Evolutionary conservation across 2,329 filamentous ascomycete species (phyloP).

Genomic region (Fonsecaea multimorphosa): DNA sequence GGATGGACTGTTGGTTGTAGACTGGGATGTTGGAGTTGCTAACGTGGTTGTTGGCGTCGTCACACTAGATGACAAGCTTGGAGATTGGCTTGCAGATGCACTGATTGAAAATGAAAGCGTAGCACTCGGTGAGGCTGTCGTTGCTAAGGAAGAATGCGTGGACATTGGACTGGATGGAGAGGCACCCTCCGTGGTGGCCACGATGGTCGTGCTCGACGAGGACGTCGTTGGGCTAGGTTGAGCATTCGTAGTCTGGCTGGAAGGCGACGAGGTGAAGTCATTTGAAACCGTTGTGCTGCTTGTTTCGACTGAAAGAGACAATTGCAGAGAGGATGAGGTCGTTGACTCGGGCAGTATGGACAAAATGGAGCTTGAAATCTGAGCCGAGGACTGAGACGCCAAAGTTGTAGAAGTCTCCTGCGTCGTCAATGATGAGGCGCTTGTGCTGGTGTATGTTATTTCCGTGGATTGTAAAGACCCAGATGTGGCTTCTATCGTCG

Average conservation of each 20-base stretch:
- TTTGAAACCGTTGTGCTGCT: not conserved
- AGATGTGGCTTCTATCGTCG: not conserved
- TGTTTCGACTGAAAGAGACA: not conserved
- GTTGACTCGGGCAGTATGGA: not conserved
- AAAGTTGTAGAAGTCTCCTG: not conserved
- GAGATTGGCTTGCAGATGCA: not conserved
- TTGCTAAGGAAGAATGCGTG: not conserved
- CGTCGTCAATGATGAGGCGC: not conserved
- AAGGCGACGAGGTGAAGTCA: not conserved
- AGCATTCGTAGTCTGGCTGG: not conserved
- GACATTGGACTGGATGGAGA: not conserved
- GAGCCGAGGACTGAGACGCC: not conserved
- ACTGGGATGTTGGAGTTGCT: not conserved
- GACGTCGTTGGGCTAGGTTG: not conserved
- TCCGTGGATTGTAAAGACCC: not conserved
- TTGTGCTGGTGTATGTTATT: not conserved
- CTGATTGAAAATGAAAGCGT: not conserved
- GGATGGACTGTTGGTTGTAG: not conserved
- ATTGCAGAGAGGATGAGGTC: not conserved
- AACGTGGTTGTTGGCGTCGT: not conserved
- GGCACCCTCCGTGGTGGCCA: not conserved
- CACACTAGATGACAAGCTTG: not conserved
- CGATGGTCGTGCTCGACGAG: constrained; percentile 3
- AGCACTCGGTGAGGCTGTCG: not conserved
- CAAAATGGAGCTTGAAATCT: not conserved